These are phyloP conservation scores for Calocera viscosa DNA, from an alignment of 768 basidiomycete genomes.

Conservation along the genomic window DNA sequence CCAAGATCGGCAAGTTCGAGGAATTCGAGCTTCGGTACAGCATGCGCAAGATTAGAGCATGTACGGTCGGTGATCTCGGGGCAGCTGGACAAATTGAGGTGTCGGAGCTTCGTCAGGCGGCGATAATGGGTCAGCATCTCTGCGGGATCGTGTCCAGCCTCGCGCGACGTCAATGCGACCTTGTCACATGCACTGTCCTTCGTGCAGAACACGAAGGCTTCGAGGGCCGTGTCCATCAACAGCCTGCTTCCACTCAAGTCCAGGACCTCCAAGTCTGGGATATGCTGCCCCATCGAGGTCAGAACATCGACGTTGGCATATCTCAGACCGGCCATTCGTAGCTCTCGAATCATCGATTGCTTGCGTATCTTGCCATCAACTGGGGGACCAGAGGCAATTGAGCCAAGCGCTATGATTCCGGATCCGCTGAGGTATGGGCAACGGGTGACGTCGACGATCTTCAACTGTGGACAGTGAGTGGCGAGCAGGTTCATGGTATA, in stretches of 20 bases:
- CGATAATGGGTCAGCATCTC: conserved; percentile 41
- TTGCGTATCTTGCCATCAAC: conserved; percentile 33
- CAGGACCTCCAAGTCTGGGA: conserved; percentile 62
- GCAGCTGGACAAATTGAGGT: conserved; percentile 63
- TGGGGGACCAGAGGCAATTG: conserved; percentile 20
- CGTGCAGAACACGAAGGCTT: conserved; percentile 48
- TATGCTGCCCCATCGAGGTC: conserved; percentile 50
- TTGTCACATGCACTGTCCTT: conserved; percentile 20
- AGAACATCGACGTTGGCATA: conserved; percentile 49
- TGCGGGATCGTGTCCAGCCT: conserved; percentile 47
- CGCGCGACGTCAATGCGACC: conserved; percentile 39
- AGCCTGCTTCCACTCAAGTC: conserved; percentile 64
- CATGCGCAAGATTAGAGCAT: conserved; percentile 56
- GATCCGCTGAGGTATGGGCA: conserved; percentile 3
- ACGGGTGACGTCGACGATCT: background rate
- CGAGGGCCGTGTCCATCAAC: conserved; percentile 62
- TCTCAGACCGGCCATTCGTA: conserved; percentile 57
- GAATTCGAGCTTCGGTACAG: conserved; percentile 58
- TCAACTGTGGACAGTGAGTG: background rate
- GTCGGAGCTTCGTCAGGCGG: conserved; percentile 55
- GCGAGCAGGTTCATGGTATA: background rate
- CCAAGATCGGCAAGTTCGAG: conserved; percentile 73
- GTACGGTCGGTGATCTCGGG: conserved; percentile 58
- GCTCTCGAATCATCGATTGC: conserved; percentile 36
- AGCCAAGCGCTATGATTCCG: background rate